Conservation (phyloP, 495 filamentous ascomycete species). For the Aspergillus affinis region DNA sequence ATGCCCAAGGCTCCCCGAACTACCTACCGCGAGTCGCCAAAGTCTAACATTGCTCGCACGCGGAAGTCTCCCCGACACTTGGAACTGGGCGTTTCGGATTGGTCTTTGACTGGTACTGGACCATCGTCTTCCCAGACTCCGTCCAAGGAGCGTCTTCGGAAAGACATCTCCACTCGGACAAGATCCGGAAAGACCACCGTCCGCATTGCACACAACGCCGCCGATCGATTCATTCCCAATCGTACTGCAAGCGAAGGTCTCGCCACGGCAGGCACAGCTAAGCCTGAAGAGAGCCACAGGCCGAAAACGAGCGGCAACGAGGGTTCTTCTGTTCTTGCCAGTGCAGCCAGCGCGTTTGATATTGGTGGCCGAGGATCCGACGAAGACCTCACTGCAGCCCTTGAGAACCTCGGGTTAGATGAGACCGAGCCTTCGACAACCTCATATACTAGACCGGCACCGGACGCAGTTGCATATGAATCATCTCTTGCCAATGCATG, state of each 20-base stretch:
- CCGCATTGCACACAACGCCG: conserved; percentile 69
- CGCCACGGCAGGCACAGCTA: conserved; percentile 73
- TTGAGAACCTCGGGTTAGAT: conserved; percentile 75
- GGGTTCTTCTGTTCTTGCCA: conserved; percentile 69
- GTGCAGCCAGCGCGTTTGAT: conserved; percentile 64
- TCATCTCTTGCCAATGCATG: conserved; percentile 89
- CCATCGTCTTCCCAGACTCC: conserved; percentile 68
- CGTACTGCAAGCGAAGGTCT: conserved; percentile 85
- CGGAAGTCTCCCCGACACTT: conserved; percentile 71
- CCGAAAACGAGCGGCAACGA: conserved; percentile 69
- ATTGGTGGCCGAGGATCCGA: conserved; percentile 62
- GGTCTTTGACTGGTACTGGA: conserved; percentile 81
- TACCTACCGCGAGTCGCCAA: conserved; percentile 71
- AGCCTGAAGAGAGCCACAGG: conserved; percentile 69
- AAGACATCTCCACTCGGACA: conserved; percentile 58
- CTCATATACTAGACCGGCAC: conserved; percentile 72
- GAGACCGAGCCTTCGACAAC: conserved; percentile 53
- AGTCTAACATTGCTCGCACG: conserved; percentile 86
- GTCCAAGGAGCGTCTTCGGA: conserved; percentile 63
- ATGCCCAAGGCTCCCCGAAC: conserved; percentile 25
- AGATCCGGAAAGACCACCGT: conserved; percentile 69
- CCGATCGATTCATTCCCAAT: conserved; percentile 97
- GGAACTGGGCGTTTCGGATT: conserved; percentile 92
- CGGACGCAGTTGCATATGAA: conserved; percentile 86
- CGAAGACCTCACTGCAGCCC: conserved; percentile 73